Evolutionary conservation across 2,329 filamentous ascomycete genomes (phyloP), one percentile per base, ranked within the genome.

Genomic region (Neophaeococcomyces aloes): DNA sequence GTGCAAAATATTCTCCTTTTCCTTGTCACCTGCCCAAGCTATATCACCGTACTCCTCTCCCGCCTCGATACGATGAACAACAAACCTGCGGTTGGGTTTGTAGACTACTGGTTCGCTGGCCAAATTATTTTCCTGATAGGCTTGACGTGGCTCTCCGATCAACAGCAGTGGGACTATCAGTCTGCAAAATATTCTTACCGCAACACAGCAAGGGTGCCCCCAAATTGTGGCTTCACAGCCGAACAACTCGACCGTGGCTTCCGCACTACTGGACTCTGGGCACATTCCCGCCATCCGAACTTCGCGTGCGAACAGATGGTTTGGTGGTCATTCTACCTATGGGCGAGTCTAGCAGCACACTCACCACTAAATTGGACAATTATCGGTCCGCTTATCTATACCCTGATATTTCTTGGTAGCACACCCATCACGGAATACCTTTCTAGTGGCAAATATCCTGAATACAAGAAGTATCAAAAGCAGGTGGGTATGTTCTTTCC

Each of bases 121-220:
- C 55, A 65, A 33, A 65, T 81, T 34, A 65, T 80, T 49, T 67
- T 65, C 44, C 65, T 81, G 29, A 66, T 83, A 15, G 61, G 79
- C n/a, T 57, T 81, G 41, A 76, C 94, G 57, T 86, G 75, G 64
- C 75, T 94, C 57, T 85, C 86, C 57, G 91, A 98, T 61, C 81
- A 88, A 50, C 86, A 95, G 61, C 88, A 95, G 65, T 98, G 88
- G 88, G 71, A 77, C 50, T 98, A 79, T 66, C 88, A 98, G 61
- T 66, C 67, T 13, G 88, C 87, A 38, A 96, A 95, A 66, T 67
- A 75, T 35, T 62, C 76, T 33, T 96, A 94, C 63, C 75, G 77
- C 49, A 71, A 77, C 49, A 81, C 79, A 1, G 85, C 78, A 38
- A 83, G 83, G 59, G 71, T 89, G 3, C 78, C 85, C 1, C 62